Base-by-base conservation (phyloP, 805 yeast species). In the Alloascoidea hylecoeti region DNA sequence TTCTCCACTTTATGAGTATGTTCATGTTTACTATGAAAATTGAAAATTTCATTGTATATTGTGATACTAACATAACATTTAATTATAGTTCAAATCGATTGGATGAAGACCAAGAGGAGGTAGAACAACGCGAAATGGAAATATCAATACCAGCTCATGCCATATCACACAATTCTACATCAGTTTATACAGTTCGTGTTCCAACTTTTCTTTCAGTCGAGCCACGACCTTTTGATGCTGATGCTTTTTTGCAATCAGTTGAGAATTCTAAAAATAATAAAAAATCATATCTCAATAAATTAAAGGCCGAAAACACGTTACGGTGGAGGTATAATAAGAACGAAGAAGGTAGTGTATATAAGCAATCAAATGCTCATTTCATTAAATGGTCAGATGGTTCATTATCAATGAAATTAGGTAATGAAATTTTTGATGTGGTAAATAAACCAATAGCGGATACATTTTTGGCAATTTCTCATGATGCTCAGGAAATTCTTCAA, bases 301-400 rank as follows among this genome's bases (percentile, higher is more conserved):
- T 79, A 23, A 66, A 72, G 40, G 84, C 78, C 44, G 86, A 82
- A 50, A 89, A 86, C 55, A 85, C 96, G 0, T 66, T 92, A 23
- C 72, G 98, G 52, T 92, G 98, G 98, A 74, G 95, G 58, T 89
- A 88, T 56, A 79, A 85, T 13, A 72, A 79, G 41, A 77, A 75
- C 42, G 72, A 70, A n/a, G 62, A 68, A 38, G 85, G 79, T 43
- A 55, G 59, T 15, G 74, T 88, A 45, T 71, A 72, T 50, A 82
- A 82, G 48, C 94, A 86, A 54, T 79, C 94, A 5, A 92, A 92
- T 52, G 78, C 96, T 3, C 84, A 88, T 51, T 75, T 89, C 40
- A 70, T 92, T 27, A 81, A 84, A 55, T 92, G 98, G 98, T 79
- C 81, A 40, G 97, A 92, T 57, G 98, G 98, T 1, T 66, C 84